Base-by-base conservation (phyloP, 2,329 filamentous ascomycete genomes). In the Phoma sp. region DNA sequence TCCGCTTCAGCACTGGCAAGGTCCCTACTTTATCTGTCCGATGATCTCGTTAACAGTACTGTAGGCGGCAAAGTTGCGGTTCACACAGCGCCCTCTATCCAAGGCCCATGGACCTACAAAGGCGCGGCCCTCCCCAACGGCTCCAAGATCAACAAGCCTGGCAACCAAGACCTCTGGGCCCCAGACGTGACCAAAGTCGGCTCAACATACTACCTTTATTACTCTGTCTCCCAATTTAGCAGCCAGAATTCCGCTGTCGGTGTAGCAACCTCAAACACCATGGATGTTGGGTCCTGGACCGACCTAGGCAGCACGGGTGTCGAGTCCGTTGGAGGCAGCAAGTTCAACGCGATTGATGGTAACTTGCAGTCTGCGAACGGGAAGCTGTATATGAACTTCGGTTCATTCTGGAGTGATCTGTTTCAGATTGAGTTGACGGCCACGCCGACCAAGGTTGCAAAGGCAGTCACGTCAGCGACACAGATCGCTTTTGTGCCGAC, bases 321-420 rank as follows among this genome's bases (percentile, higher is more conserved):
- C 50, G 29, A 58, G 7, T 76, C 74, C 3, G 57, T 42, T 15
- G 42, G 59, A 2, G 67, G 70, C 6, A 71, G 72, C 29, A 25
- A 56, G 5, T 78, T 77, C 66, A 79, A 80, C 50, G 76, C 76
- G 34, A 80, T 91, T 63, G 88, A 79, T 43, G 65, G 67, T 11
- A 72, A 75, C 42, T 55, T 78, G 26, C 73, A 82, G 55, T 51
- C 53, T 12, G 70, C 64, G 9, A 68, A 66, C 4, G 63, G 79
- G 39, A 74, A 76, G 7, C 80, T 79, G 50, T 77, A 79, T 34
- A 72, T 84, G 65, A 84, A 78, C 58, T 90, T 89, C 57, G 87
- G 87, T 17, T 87, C 83, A 12, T 90, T 88, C 78, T 91, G 86
- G 85, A 71, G 75, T 5, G 82, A 85, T 65, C 79, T 89, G 55